phyloP scores from a whole-genome alignment of 2,329 filamentous ascomycete genomes.

The Pyrenophora graminea region DNA sequence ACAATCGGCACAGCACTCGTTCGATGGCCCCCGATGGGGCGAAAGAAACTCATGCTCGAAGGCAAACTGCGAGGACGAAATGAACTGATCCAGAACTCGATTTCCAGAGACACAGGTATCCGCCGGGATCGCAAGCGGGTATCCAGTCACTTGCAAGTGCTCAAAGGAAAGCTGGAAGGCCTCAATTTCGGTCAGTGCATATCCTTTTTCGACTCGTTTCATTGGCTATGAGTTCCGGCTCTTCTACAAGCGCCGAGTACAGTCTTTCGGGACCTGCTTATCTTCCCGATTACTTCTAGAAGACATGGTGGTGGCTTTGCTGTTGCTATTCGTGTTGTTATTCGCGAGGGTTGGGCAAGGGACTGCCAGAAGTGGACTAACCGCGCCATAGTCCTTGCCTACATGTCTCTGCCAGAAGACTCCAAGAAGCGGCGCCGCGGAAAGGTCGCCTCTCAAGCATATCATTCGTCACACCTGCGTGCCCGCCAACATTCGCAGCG shows the following conservation, averaged over 20 bases:
- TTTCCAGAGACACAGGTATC: slow-evolving; percentile 59
- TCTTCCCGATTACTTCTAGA: slow-evolving; percentile 1
- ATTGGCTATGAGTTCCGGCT: not conserved
- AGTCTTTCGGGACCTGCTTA: not conserved
- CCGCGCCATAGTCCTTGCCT: slow-evolving; percentile 45
- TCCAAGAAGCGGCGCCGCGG: slow-evolving; percentile 27
- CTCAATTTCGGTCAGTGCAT: slow-evolving; percentile 56
- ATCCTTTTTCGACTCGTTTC: not conserved
- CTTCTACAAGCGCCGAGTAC: not conserved
- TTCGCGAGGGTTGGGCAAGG: slow-evolving; percentile 15
- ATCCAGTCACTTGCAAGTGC: slow-evolving; percentile 66
- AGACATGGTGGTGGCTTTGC: slow-evolving; percentile 5
- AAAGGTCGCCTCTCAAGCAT: slow-evolving; percentile 21
- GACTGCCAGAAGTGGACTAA: slow-evolving; percentile 27
- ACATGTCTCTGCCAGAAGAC: slow-evolving; percentile 47
- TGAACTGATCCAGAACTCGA: slow-evolving; percentile 64
- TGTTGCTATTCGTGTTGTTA: slow-evolving; percentile 5
- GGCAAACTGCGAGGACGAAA: slow-evolving; percentile 63
- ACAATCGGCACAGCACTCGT: slow-evolving; percentile 40
- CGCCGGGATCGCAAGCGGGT: slow-evolving; percentile 62
- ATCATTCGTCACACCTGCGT: slow-evolving; percentile 28
- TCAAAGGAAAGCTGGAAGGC: slow-evolving; percentile 60
- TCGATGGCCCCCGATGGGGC: slow-evolving; percentile 62
- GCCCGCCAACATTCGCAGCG: slow-evolving; percentile 27
- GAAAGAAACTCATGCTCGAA: slow-evolving; percentile 55